Conservation (phyloP, 73 alveolate genomes). For the Paramecium caudatum region DNA sequence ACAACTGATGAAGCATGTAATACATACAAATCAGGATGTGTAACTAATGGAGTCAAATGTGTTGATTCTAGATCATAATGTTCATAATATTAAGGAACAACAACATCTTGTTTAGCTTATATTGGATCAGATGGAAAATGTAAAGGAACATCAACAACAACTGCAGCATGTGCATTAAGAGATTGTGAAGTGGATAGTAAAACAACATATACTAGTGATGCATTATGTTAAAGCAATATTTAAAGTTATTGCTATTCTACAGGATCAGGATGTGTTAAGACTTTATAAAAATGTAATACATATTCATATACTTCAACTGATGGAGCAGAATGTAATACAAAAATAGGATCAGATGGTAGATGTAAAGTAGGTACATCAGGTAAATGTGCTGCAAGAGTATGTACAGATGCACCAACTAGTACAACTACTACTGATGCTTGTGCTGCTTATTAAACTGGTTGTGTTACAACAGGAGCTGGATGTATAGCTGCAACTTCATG, state of each 20-base stretch:
- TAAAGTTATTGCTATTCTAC: not conserved
- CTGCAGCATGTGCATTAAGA: not conserved
- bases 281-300: not conserved
- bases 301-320: not conserved
- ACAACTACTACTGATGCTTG: not conserved
- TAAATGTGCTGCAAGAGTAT: slow-evolving; percentile 40
- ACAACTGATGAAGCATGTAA: slow-evolving; percentile 27
- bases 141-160: slow-evolving; percentile 44
- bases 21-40: not conserved
- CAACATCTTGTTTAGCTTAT: not conserved
- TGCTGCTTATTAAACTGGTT: slow-evolving; percentile 15
- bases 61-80: slow-evolving; percentile 9
- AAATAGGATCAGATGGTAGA: slow-evolving; percentile 48
- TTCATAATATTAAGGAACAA: slow-evolving; percentile 15
- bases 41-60: slow-evolving; percentile 30
- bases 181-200: slow-evolving; percentile 10
- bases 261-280: slow-evolving; percentile 16
- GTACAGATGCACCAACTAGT: slow-evolving; percentile 50
- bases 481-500: not conserved
- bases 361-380: slow-evolving; percentile 16
- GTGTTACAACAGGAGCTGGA: slow-evolving; percentile 66
- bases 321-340: slow-evolving; percentile 35
- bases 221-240: not conserved
- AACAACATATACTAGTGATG: not conserved
- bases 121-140: slow-evolving; percentile 61